Evolutionary conservation across 345 rosid species (phyloP).

Genomic region (Psidium guajava): DNA sequence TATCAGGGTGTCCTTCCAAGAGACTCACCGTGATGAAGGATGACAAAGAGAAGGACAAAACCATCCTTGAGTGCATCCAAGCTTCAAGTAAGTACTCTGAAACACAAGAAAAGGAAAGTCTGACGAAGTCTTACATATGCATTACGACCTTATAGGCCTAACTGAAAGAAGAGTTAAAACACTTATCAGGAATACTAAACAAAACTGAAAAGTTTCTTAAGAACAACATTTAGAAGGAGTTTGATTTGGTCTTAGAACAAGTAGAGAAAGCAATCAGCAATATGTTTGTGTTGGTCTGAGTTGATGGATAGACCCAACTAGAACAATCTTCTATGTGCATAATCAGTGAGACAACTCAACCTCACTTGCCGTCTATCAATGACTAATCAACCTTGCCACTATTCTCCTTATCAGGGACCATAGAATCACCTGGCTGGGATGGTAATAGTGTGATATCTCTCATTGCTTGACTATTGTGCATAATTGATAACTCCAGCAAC

Average conservation of each 20-base stretch:
- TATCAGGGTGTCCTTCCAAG: not conserved
- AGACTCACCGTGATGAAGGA: slow-evolving; percentile 36
- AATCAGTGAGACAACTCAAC: not conserved
- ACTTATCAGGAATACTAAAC: not conserved
- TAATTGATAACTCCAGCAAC: not conserved
- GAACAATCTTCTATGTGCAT: not conserved
- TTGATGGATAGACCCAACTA: not conserved
- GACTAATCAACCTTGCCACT: not conserved
- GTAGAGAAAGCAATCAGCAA: not conserved
- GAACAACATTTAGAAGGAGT: not conserved
- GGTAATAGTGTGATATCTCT: not conserved
- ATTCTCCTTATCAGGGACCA: not conserved
- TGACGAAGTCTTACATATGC: not conserved
- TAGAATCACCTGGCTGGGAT: not conserved
- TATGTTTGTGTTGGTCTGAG: not conserved
- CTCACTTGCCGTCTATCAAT: not conserved
- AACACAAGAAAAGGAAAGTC: slow-evolving; percentile 5
- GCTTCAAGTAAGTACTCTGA: slow-evolving; percentile 57
- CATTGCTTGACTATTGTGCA: not conserved
- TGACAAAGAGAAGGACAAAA: slow-evolving; percentile 40
- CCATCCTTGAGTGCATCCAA: slow-evolving; percentile 67
- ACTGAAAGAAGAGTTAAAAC: not conserved
- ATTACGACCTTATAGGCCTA: not conserved
- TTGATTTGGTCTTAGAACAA: not conserved
- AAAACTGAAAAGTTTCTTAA: not conserved